Conservation (phyloP, 768 basidiomycete species). For the Pleurotus platypus region DNA sequence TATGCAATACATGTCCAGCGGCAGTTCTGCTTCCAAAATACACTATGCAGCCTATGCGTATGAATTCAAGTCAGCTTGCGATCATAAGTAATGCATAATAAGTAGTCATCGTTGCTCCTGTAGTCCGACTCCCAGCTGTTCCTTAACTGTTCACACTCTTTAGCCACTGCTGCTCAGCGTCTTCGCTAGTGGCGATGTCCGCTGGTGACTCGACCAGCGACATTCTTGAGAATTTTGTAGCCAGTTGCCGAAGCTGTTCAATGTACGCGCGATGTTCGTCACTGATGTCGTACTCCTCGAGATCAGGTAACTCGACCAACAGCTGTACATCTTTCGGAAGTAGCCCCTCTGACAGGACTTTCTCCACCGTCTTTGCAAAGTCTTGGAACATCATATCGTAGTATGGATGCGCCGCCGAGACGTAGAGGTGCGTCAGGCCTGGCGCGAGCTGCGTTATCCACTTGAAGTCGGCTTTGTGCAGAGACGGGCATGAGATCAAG, state of each 20-base stretch:
- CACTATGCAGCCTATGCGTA: slow-evolving; percentile 22
- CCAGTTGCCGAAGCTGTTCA: background rate
- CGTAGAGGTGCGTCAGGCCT: background rate
- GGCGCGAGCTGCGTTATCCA: slow-evolving; percentile 2
- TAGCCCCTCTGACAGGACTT: background rate
- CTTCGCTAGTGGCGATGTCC: background rate
- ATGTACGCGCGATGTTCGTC: background rate
- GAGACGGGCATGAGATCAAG: background rate
- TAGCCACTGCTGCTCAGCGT: slow-evolving; percentile 1
- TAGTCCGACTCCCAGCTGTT: background rate
- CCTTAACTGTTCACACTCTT: background rate
- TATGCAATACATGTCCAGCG: slow-evolving; percentile 8
- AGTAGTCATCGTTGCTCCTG: no score
- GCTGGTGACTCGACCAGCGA: background rate
- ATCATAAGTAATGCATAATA: no score
- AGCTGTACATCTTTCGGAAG: background rate
- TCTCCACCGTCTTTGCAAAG: background rate
- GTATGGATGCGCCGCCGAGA: background rate
- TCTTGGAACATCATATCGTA: background rate
- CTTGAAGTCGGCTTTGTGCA: slow-evolving; percentile 3
- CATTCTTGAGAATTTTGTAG: background rate
- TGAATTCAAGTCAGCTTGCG: slow-evolving; percentile 1
- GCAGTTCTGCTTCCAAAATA: slow-evolving; percentile 15
- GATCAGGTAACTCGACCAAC: background rate
- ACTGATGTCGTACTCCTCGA: background rate